Conservation (phyloP, 1,284 basidiomycete genomes). For the Pholiota adiposa region DNA sequence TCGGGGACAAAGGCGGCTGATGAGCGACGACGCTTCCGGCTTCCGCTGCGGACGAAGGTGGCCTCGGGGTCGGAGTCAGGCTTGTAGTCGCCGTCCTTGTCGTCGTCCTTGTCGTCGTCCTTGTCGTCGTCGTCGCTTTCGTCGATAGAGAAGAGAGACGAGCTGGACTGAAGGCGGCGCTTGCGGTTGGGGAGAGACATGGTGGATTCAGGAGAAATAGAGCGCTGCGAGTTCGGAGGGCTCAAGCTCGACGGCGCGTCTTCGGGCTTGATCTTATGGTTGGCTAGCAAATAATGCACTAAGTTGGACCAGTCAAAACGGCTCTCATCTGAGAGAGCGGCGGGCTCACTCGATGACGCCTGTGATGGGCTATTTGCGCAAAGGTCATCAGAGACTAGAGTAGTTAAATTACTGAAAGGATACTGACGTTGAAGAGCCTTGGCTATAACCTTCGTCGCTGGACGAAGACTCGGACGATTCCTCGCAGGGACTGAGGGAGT, state of each 20-base stretch:
- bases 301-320: too few species aligned
- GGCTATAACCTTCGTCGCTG: background rate
- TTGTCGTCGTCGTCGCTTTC: too few species aligned
- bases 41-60: too few species aligned
- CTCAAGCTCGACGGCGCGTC: too few species aligned
- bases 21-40: conserved; percentile 16
- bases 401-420: too few species aligned
- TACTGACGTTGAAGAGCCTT: background rate
- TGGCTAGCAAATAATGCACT: too few species aligned
- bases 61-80: conserved; percentile 6
- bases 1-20: background rate
- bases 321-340: too few species aligned
- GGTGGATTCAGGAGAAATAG: background rate
- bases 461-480: background rate
- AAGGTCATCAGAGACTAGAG: too few species aligned
- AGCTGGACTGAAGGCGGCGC: background rate
- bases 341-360: too few species aligned
- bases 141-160: conserved; percentile 22
- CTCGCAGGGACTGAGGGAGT: background rate
- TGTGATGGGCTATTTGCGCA: too few species aligned
- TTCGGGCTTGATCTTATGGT: too few species aligned
- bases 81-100: conserved; percentile 16
- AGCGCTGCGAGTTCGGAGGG: too few species aligned
- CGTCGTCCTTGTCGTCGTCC: conserved; percentile 26
- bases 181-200: background rate